phyloP scores from a whole-genome alignment of 106 monocot genomes.

The Posidonia australis region DNA sequence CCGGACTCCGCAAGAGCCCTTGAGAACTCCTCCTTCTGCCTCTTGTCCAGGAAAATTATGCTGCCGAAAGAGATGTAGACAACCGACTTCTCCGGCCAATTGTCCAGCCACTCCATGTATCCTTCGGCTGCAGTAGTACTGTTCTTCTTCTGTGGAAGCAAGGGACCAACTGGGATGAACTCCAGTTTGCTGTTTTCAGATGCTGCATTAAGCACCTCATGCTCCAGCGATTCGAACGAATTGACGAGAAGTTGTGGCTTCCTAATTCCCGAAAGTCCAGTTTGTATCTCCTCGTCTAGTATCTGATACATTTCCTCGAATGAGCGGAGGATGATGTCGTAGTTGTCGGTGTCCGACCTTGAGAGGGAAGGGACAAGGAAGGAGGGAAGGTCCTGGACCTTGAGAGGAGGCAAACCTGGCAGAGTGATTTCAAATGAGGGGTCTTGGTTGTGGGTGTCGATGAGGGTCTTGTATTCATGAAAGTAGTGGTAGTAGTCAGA shows the following conservation, averaged over 20 bases:
- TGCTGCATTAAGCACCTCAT: not conserved
- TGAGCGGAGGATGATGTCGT: not conserved
- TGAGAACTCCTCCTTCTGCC: slow-evolving; percentile 17
- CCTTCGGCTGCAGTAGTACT: not conserved
- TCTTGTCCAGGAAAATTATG: not conserved
- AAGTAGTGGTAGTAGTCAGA: slow-evolving; percentile 20
- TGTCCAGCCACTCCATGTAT: slow-evolving; percentile 18
- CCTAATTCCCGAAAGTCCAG: not conserved
- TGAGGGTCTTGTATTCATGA: slow-evolving; percentile 7
- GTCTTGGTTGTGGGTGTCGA: slow-evolving; percentile 2
- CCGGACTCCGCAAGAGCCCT: slow-evolving; percentile 4
- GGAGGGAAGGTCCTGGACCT: slow-evolving; percentile 33
- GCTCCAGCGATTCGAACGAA: slow-evolving; percentile 43
- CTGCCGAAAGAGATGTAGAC: slow-evolving; percentile 26
- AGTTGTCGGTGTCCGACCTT: not conserved
- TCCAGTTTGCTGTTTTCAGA: slow-evolving; percentile 8
- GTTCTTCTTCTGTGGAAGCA: not conserved
- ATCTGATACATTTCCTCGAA: not conserved
- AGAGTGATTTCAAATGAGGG: slow-evolving; percentile 9
- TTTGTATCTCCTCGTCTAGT: not conserved
- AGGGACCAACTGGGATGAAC: slow-evolving; percentile 30
- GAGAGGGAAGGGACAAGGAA: slow-evolving; percentile 3
- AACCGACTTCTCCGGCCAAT: slow-evolving; percentile 7
- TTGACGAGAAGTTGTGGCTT: slow-evolving; percentile 30
- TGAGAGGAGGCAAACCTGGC: slow-evolving; percentile 28